Evolutionary conservation across 208 protist genomes (phyloP).

Genomic region (Leishmania mexicana): DNA sequence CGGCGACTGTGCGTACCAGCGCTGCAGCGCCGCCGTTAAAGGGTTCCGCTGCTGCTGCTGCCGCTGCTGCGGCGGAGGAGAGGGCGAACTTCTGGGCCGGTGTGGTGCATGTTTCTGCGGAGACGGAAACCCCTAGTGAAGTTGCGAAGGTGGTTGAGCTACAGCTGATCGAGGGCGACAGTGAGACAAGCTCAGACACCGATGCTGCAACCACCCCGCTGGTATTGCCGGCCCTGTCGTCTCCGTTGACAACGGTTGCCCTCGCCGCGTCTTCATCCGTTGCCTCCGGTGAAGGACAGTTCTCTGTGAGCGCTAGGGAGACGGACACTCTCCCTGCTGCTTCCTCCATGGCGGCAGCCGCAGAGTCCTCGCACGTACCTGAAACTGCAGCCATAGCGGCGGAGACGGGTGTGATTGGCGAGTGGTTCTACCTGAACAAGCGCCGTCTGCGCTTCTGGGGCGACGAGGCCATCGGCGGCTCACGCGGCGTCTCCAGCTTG

Average conservation of each 20-base stretch:
- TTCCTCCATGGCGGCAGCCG: too few relatives aligned
- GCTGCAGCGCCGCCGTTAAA: conserved; percentile 2
- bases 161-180: conserved; percentile 6
- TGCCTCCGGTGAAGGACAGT: background rate
- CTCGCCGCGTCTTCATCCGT: background rate
- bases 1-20: background rate
- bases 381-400: background rate
- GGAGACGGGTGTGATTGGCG: conserved; percentile 22
- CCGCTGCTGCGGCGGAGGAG: conserved; percentile 19
- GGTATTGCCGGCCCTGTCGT: background rate
- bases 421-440: conserved; percentile 42
- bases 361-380: background rate
- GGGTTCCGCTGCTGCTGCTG: conserved; percentile 14
- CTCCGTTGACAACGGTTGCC: background rate
- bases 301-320: background rate
- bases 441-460: conserved; percentile 18
- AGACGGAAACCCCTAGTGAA: conserved; percentile 5
- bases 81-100: conserved; percentile 13
- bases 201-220: background rate
- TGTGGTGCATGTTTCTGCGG: conserved; percentile 11
- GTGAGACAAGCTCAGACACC: background rate
- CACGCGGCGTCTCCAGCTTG: background rate
- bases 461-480: background rate
- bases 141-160: conserved; percentile 8
- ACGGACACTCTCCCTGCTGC: background rate